A percentile compares a stretch with the other conserved stretches of the same genome.
phyloP scores from a whole-genome alignment of 352 stramenopile species.

The Peronospora destructor region DNA sequence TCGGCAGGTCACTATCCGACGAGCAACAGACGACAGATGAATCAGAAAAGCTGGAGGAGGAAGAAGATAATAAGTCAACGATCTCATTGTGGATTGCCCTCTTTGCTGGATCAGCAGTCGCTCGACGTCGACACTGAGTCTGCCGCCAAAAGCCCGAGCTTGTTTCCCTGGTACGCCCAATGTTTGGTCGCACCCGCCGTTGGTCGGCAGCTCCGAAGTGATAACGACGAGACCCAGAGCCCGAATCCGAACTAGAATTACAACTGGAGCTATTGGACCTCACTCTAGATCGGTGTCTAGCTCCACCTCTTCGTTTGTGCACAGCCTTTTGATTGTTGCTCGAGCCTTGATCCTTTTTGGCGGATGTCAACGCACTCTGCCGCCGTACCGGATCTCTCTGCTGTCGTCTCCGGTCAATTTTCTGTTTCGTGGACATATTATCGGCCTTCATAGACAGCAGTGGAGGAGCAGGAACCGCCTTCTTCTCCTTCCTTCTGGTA shows the following conservation, averaged over 20 bases:
- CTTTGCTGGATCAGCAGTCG: background rate
- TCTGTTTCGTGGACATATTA: conserved; percentile 3
- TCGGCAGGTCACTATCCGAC: conserved; percentile 5
- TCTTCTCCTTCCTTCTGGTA: conserved; percentile 10
- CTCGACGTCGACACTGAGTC: background rate
- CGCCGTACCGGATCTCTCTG: background rate
- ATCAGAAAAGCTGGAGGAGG: conserved; percentile 19
- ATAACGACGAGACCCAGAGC: background rate
- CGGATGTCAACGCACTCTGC: background rate
- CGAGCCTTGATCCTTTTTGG: conserved; percentile 1
- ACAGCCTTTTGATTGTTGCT: background rate
- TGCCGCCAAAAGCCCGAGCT: background rate
- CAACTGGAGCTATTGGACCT: conserved; percentile 9
- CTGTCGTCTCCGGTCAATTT: background rate
- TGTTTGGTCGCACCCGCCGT: conserved; percentile 1
- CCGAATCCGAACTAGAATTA: background rate
- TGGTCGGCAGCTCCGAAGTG: background rate
- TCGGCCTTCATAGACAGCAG: conserved; percentile 12
- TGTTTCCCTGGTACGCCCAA: background rate
- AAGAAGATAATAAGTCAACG: conserved; percentile 20
- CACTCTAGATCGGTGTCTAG: background rate
- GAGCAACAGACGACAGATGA: conserved; percentile 8
- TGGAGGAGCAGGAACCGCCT: conserved; percentile 3
- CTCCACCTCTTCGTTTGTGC: background rate
- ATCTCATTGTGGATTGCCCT: conserved; percentile 7